phyloP scores from a whole-genome alignment of 805 yeast genomes.

The Maudiozyma saulgeensis region DNA sequence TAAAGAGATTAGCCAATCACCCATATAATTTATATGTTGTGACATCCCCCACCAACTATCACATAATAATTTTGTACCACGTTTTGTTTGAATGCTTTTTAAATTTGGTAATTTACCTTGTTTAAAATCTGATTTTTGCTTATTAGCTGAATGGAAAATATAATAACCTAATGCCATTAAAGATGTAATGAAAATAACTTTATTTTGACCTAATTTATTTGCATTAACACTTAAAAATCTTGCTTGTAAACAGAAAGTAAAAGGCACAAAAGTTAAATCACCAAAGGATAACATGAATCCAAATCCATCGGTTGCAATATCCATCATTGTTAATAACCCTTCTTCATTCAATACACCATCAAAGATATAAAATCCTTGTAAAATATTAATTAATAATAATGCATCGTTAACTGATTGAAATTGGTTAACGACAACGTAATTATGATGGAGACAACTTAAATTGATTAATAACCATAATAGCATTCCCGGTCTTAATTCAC shows the following conservation, averaged over 20 bases:
- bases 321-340: slow-evolving; percentile 90
- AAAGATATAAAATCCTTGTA: slow-evolving; percentile 75
- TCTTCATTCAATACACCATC: slow-evolving; percentile 91
- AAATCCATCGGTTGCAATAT: slow-evolving; percentile 90
- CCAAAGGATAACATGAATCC: slow-evolving; percentile 96
- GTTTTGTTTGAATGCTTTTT: slow-evolving; percentile 58
- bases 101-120: slow-evolving; percentile 64
- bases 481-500: slow-evolving; percentile 93
- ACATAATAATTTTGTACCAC: slow-evolving; percentile 69
- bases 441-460: slow-evolving; percentile 71
- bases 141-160: slow-evolving; percentile 77
- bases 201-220: slow-evolving; percentile 28
- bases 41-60: slow-evolving; percentile 96
- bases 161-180: slow-evolving; percentile 59
- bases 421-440: slow-evolving; percentile 38
- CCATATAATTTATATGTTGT: slow-evolving; percentile 90
- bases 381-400: slow-evolving; percentile 50
- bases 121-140: slow-evolving; percentile 76
- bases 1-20: slow-evolving; percentile 88
- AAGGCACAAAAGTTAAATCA: slow-evolving; percentile 86
- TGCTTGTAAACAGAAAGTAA: slow-evolving; percentile 79
- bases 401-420: slow-evolving; percentile 61
- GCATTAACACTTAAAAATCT: slow-evolving; percentile 66
- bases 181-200: slow-evolving; percentile 31
- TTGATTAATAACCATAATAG: slow-evolving; percentile 76